Evolutionary conservation across 202 grass and related monocot species (phyloP), one percentile per base, ranked within the genome.

Genomic region (Carex sylvatica): DNA sequence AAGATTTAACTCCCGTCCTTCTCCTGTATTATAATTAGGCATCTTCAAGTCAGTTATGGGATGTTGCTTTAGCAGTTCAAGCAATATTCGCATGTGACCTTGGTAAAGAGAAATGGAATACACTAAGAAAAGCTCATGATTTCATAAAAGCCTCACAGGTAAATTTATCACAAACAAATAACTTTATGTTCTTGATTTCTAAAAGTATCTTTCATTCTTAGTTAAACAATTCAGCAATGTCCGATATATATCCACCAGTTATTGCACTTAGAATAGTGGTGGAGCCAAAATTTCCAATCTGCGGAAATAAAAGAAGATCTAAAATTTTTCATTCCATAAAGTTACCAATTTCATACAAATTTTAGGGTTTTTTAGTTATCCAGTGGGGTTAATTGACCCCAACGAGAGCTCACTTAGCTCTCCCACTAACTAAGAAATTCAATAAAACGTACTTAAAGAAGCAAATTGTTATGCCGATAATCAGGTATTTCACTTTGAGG

Each of bases 61-160:
- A 95, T 78, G 82, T 84, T 76, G 82, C 88, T 85, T 92, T 95
- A 0, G 86, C 93, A 10, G 79, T 95, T 22, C 90, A 87, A 86
- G 90, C 93, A 9, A 92, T 95, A 88, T 82, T 95, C 75, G 88
- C 88, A n/a, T 83, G 82, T 85, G 65, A 79, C 28, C 63, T 80
- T 64, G 78, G 66, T 60, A 67, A 74, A 51, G 88, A 90, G 82
- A 92, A 85, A 80, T 82, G 69, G 75, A 49, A 19, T 52, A 90
- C 92, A 47, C 78, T 95, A 3, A 92, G 66, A 81, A 95, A 92
- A 83, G 88, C 88, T 18, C 74, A 92, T 54, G 51, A 92, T 76
- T 95, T 92, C 59, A 64, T 95, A 87, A 92, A 95, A 88, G 80
- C 36, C 20, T 92, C 93, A 9, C 93, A 95, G 90, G 93, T 95